Evolutionary conservation across 106 monocot genomes (phyloP), one percentile per base, ranked within the genome.

Genomic region (Amphibolis antarctica): DNA sequence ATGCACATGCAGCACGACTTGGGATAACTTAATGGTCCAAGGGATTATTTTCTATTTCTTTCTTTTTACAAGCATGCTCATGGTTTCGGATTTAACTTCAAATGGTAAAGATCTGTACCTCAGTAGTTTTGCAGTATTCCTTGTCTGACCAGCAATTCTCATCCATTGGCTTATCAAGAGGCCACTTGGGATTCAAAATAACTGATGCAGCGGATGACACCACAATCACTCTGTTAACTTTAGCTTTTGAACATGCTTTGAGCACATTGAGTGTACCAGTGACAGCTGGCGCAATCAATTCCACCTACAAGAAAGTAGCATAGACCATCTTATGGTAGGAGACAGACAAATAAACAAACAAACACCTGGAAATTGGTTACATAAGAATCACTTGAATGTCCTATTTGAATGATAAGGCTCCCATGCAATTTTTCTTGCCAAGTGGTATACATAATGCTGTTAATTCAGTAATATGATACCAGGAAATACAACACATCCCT

Each of bases 81-180:
- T 36, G 36, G 7, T 7, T 36, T 36, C 2, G 36, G 36, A 36
- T n/a, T 2, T 2, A 36, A 36, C 36, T 15, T 48, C n/a, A n/a
- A n/a, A 13, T 24, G 55, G 13, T 55, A 3, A 24, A 26, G 12
- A 0, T 66, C 43, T 1, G 45, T 49, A 73, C 73, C 65, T 57
- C 66, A 19, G 65, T 49, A 28, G 30, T 28, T 22, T 59, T 73
- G 66, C 55, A 66, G 36, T 48, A 46, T 45, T 73, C 66, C 44
- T 73, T 66, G 28, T 59, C 65, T 36, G 73, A 66, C 73, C 73
- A 73, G 50, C 65, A 58, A 42, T 36, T 28, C 42, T 73, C 73
- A 59, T 73, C 66, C 0, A 31, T 36, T 7, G 45, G 5, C 73
- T 64, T 46, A 49, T 66, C 66, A 9, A 12, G 1, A n/a, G 64